Evolutionary conservation across 306 rosid species (phyloP).

Genomic region (Dalbergia oliveri): DNA sequence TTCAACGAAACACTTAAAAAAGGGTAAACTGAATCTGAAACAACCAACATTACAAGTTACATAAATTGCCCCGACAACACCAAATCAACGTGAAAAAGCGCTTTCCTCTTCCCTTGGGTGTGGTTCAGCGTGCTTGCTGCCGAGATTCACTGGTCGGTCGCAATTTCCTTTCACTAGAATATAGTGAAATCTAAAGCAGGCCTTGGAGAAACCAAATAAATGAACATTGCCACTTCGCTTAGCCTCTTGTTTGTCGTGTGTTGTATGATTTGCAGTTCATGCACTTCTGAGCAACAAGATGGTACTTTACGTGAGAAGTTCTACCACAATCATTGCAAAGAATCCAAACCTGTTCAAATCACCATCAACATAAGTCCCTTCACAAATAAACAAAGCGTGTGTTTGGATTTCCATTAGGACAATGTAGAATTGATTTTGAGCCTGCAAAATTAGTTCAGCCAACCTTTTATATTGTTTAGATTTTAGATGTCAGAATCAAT

Average conservation of each 20-base stretch:
- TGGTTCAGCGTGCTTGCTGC: background rate
- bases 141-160: background rate
- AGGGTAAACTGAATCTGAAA: background rate
- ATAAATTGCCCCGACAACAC: background rate
- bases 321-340: constrained; percentile 89
- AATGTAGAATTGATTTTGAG: no score
- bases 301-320: constrained; percentile 70
- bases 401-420: no score
- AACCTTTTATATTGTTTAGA: no score
- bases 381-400: background rate
- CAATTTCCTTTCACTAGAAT: constrained; percentile 16
- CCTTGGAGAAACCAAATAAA: constrained; percentile 18
- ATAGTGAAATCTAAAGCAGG: constrained; percentile 27
- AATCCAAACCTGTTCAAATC: constrained; percentile 70
- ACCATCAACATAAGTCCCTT: constrained; percentile 18
- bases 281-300: constrained; percentile 83
- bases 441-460: no score
- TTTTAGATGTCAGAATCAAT: no score
- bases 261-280: constrained; percentile 83
- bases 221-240: constrained; percentile 49
- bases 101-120: background rate
- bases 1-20: no score
- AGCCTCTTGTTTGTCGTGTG: constrained; percentile 80
- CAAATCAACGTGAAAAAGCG: background rate
- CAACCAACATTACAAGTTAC: background rate